Evolutionary conservation across 1,139 yeast genomes (phyloP).

Genomic region (Candida tropicalis): DNA sequence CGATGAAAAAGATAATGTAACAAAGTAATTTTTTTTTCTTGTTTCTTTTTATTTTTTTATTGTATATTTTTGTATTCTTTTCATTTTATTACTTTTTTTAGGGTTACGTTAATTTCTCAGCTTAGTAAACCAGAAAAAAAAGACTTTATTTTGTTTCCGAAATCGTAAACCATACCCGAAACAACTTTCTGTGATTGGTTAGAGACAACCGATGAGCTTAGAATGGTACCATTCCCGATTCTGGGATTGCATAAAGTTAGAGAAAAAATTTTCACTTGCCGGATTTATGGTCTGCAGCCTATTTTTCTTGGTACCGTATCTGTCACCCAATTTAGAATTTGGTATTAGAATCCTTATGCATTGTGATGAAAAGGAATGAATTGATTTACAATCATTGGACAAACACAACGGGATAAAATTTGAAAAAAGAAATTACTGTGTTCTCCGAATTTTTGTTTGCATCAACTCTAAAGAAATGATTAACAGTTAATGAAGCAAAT

Average conservation of each 20-base stretch:
- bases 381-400: no score
- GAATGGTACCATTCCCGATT: slow-evolving; percentile 6
- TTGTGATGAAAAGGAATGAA: no score
- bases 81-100: no score
- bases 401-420: no score
- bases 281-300: no score
- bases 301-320: not conserved
- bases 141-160: not conserved
- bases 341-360: not conserved
- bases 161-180: slow-evolving; percentile 4
- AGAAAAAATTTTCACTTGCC: not conserved
- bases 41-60: not conserved
- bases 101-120: no score
- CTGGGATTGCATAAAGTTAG: slow-evolving; percentile 1
- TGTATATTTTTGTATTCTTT: no score
- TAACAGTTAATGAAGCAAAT: not conserved
- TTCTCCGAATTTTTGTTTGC: no score
- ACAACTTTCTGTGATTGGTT: slow-evolving; percentile 3
- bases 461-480: not conserved
- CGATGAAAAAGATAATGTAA: not conserved
- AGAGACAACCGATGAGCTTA: not conserved
- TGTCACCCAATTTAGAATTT: not conserved
- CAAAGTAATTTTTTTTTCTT: not conserved
- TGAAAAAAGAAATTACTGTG: no score
- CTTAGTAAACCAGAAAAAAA: not conserved